Percentiles rank a stretch among this genome's conserved stretches.
Conservation (phyloP, 1,139 yeast species). For the Lizanozyma gosingica region DNA sequence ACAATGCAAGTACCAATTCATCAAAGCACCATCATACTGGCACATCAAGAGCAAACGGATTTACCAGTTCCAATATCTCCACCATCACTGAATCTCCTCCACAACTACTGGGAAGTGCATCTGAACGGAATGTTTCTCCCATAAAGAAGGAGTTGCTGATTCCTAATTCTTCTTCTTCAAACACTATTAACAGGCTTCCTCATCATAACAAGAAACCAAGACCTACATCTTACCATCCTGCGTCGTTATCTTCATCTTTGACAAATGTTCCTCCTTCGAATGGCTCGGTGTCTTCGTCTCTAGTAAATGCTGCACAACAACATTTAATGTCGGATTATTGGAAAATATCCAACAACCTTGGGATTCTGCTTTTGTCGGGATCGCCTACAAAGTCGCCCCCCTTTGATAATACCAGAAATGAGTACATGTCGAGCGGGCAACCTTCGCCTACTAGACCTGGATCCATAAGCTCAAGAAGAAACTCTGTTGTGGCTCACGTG, state of each 20-base stretch:
- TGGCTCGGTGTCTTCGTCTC: no score
- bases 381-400: constrained; percentile 24
- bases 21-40: constrained; percentile 1
- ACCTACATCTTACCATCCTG: constrained; percentile 76
- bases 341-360: constrained; percentile 21
- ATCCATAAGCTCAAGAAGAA: constrained; percentile 20
- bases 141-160: constrained; percentile 2
- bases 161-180: constrained; percentile 6
- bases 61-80: constrained; percentile 31
- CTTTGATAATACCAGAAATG: background rate
- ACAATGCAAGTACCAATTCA: no score
- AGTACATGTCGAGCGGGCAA: background rate
- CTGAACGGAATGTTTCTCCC: constrained; percentile 3
- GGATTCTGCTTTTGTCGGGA: constrained; percentile 29
- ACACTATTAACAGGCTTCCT: constrained; percentile 26
- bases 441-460: constrained; percentile 1
- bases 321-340: constrained; percentile 19
- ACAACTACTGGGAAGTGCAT: constrained; percentile 1
- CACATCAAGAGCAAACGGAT: constrained; percentile 21
- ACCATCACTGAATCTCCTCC: constrained; percentile 20
- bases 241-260: constrained; percentile 33
- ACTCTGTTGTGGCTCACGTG: constrained; percentile 37
- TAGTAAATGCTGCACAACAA: constrained; percentile 14
- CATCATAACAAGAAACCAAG: constrained; percentile 52
- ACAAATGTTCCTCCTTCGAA: constrained; percentile 9